phyloP scores from a whole-genome alignment of 1,284 basidiomycete species.

The Austroboletus sp. region DNA sequence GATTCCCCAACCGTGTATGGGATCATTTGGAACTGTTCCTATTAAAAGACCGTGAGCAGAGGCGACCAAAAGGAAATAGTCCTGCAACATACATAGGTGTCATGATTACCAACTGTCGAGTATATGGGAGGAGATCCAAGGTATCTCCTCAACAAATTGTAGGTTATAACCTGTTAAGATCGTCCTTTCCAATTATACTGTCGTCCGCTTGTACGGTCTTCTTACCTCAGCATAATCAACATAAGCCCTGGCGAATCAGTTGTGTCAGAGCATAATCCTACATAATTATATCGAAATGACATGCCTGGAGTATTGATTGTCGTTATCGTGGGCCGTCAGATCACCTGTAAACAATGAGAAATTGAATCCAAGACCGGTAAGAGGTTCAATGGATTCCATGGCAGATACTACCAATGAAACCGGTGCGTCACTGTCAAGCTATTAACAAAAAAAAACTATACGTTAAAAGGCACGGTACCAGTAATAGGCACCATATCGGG shows the following conservation, averaged over 20 bases:
- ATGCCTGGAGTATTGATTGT: conserved; percentile 57
- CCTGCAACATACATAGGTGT: conserved; percentile 39
- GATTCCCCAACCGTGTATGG: conserved; percentile 49
- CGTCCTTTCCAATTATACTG: neutral
- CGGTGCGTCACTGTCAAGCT: conserved; percentile 54
- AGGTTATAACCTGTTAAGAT: conserved; percentile 45
- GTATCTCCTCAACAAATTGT: conserved; percentile 53
- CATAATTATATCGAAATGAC: neutral
- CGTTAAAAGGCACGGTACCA: conserved; percentile 37
- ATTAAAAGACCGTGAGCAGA: neutral
- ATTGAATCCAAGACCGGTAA: conserved; percentile 59
- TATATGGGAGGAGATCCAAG: conserved; percentile 60
- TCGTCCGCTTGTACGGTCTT: no score
- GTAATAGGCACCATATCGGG: conserved; percentile 52
- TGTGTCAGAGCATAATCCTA: neutral
- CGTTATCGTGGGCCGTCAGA: conserved; percentile 62
- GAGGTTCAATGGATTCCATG: conserved; percentile 55
- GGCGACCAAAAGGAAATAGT: neutral
- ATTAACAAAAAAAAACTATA: neutral
- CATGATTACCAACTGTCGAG: conserved; percentile 63
- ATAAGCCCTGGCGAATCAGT: conserved; percentile 31
- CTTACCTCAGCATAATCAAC: conserved; percentile 34
- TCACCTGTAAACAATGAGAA: conserved; percentile 70
- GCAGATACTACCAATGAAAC: conserved; percentile 52
- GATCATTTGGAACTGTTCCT: conserved; percentile 54